Evolutionary conservation across 2,329 filamentous ascomycete genomes (phyloP).

Genomic region (Phaeoacremonium minimum): DNA sequence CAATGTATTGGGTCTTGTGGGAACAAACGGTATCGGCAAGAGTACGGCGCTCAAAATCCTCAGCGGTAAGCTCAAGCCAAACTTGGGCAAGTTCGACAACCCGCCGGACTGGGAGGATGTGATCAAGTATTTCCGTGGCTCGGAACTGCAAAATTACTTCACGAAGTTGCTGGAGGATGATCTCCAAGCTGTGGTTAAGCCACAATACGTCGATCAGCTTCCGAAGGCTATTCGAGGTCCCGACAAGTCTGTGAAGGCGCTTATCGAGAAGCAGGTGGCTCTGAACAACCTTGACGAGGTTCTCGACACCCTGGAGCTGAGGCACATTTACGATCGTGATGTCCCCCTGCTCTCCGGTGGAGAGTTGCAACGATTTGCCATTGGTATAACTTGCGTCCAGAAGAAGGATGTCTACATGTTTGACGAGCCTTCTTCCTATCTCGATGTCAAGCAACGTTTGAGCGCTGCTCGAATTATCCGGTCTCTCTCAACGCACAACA

Average conservation of each 20-base stretch:
- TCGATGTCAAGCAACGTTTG: conserved; percentile 98
- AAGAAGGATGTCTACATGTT: conserved; percentile 73
- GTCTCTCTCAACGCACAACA: conserved; percentile 78
- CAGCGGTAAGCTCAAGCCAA: conserved; percentile 97
- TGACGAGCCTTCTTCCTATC: conserved; percentile 96
- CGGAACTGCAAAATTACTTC: conserved; percentile 98
- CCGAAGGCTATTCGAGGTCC: conserved; percentile 83
- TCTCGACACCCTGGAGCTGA: conserved; percentile 75
- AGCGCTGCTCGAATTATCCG: conserved; percentile 90
- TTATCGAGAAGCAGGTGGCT: conserved; percentile 73
- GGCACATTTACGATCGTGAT: conserved; percentile 88
- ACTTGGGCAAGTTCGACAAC: conserved; percentile 90
- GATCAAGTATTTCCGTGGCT: conserved; percentile 95
- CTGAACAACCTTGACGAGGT: conserved; percentile 81
- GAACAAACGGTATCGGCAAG: conserved; percentile 99
- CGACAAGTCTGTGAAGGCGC: conserved; percentile 71
- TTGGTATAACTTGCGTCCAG: conserved; percentile 76
- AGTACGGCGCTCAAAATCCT: conserved; percentile 99
- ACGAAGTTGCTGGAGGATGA: conserved; percentile 97
- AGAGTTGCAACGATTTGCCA: conserved; percentile 96
- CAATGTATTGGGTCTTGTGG: conserved; percentile 92
- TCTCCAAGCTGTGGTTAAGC: conserved; percentile 96
- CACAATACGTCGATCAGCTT: conserved; percentile 98
- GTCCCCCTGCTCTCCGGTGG: conserved; percentile 89
- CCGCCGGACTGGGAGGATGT: conserved; percentile 99